phyloP scores from a whole-genome alignment of 2,329 filamentous ascomycete genomes.

The Metarhizium humberi region DNA sequence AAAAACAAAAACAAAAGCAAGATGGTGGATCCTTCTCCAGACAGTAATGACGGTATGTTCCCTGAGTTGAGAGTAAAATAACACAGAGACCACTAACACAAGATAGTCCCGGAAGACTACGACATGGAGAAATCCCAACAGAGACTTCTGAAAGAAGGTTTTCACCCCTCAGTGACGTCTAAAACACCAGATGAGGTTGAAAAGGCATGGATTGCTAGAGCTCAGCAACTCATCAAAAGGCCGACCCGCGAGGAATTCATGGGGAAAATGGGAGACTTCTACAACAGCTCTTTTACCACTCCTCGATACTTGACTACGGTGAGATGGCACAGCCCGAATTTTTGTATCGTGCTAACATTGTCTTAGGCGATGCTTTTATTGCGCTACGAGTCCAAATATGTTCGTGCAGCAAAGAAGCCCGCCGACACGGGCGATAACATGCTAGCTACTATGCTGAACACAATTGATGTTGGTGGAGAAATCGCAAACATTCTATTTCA shows the following conservation, averaged over 20 bases:
- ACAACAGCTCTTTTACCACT: neutral
- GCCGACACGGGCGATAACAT: neutral
- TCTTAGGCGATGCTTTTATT: slow-evolving; percentile 6
- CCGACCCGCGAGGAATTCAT: slow-evolving; percentile 1
- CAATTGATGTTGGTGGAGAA: slow-evolving; percentile 10
- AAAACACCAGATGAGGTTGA: slow-evolving; percentile 5
- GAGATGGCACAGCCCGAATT: neutral
- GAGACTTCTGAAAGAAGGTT: slow-evolving; percentile 7
- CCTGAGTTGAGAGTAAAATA: neutral
- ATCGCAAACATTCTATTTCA: slow-evolving; percentile 11
- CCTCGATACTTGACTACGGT: slow-evolving; percentile 6
- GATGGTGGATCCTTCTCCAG: neutral
- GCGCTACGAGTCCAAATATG: slow-evolving; percentile 3
- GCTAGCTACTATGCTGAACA: slow-evolving; percentile 3
- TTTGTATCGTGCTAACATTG: neutral
- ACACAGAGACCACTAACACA: neutral
- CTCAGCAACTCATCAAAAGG: neutral
- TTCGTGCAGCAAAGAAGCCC: neutral
- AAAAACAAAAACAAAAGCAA: neutral
- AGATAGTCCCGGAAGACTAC: slow-evolving; percentile 3
- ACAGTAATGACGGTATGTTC: neutral
- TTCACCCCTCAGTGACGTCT: slow-evolving; percentile 11
- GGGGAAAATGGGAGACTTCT: neutral
- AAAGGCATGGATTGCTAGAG: neutral
- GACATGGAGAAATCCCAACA: slow-evolving; percentile 8